Evolutionary conservation across 2,329 filamentous ascomycete genomes (phyloP).

Genomic region (Cadophora sp.): DNA sequence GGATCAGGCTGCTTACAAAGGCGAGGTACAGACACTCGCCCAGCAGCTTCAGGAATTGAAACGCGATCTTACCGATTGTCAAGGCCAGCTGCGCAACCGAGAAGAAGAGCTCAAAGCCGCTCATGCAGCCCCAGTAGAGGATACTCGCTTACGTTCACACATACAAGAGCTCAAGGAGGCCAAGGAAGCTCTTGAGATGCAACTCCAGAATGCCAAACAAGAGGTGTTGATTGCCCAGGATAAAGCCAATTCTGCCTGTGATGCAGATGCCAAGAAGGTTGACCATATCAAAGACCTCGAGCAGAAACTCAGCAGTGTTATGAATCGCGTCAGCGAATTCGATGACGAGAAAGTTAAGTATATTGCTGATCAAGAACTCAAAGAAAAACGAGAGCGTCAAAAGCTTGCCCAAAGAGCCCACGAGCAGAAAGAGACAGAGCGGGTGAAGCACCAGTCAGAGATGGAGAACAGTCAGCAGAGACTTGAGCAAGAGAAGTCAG

Average conservation of each 20-base stretch:
- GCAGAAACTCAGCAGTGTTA: conserved; percentile 19
- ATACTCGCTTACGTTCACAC: conserved; percentile 29
- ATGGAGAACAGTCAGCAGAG: conserved; percentile 30
- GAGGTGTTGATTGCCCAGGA: conserved; percentile 36
- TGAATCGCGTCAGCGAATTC: conserved; percentile 37
- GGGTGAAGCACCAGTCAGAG: conserved; percentile 28
- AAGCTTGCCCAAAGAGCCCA: conserved; percentile 32
- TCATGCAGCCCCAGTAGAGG: conserved; percentile 32
- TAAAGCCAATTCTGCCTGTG: conserved; percentile 23
- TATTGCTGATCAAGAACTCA: conserved; percentile 30
- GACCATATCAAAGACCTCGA: conserved; percentile 26
- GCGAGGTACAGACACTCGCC: conserved; percentile 25
- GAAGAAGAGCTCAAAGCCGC: conserved; percentile 32
- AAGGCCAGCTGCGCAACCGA: conserved; percentile 31
- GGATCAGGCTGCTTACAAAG: conserved; percentile 25
- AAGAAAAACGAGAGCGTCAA: conserved; percentile 38
- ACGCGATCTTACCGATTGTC: conserved; percentile 30
- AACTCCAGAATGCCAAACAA: conserved; percentile 44
- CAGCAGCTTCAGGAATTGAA: conserved; percentile 30
- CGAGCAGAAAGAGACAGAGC: conserved; percentile 24
- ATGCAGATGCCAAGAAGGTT: conserved; percentile 20
- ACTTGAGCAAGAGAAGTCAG: conserved; percentile 23
- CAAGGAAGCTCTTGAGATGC: conserved; percentile 37
- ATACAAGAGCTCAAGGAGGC: conserved; percentile 36
- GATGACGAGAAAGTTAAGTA: conserved; percentile 39